These are phyloP conservation scores for Ceratobasidium sp. DNA, from an alignment of 1,284 basidiomycete species.

Conservation along the genomic window DNA sequence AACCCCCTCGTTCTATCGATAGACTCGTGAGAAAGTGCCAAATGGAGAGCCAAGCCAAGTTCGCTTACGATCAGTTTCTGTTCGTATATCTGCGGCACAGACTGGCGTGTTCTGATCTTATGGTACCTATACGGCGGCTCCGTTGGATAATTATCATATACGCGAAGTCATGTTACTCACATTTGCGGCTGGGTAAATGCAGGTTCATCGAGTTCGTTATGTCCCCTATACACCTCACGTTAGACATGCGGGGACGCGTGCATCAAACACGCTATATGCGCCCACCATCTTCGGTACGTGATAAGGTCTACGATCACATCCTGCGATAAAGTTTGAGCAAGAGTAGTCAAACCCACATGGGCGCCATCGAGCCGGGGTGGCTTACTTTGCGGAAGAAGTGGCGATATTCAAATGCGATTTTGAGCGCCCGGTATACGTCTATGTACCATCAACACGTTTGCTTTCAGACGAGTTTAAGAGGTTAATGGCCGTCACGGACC, in stretches of 20 bases:
- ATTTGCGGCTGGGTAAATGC: conserved; percentile 89
- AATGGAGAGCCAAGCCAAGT: conserved; percentile 43
- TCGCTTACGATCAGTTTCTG: conserved; percentile 74
- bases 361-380: background rate
- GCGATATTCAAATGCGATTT: conserved; percentile 83
- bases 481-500: conserved; percentile 58
- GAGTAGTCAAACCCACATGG: background rate
- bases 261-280: conserved; percentile 33
- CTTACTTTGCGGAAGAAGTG: conserved; percentile 80
- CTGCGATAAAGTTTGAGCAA: conserved; percentile 52
- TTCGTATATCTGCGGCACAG: conserved; percentile 85
- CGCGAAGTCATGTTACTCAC: conserved; percentile 50
- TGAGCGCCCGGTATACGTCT: conserved; percentile 82
- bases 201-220: conserved; percentile 92
- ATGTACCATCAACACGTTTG: conserved; percentile 40
- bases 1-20: conserved; percentile 63
- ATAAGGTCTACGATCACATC: conserved; percentile 89
- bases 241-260: conserved; percentile 1
- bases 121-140: conserved; percentile 61
- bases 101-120: conserved; percentile 77
- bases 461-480: background rate
- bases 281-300: conserved; percentile 84
- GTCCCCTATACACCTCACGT: conserved; percentile 62
- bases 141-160: background rate
- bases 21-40: conserved; percentile 31